Evolutionary conservation across 169 alveolate genomes (phyloP).

Genomic region (Plasmodium ovale): DNA sequence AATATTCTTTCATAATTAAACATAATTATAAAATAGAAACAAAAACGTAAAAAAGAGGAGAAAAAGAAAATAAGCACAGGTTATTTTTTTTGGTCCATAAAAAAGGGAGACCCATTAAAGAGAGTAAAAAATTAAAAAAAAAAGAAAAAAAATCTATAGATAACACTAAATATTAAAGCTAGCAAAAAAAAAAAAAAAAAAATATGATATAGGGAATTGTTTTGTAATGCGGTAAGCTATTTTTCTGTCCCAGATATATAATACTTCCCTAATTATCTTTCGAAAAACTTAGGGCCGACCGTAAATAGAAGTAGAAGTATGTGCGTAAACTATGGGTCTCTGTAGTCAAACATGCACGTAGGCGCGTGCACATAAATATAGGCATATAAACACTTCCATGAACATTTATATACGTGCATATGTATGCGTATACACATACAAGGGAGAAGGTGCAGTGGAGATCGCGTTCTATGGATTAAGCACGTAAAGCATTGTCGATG

Average conservation of each 20-base stretch:
- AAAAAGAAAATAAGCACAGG: neutral
- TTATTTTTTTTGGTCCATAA: neutral
- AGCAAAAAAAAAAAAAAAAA: too few relatives aligned
- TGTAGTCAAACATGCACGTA: too few relatives aligned
- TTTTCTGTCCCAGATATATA: neutral
- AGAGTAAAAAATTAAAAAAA: neutral
- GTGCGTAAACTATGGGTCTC: too few relatives aligned
- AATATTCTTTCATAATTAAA: conserved; percentile 74
- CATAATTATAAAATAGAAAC: conserved; percentile 68
- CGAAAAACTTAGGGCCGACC: neutral
- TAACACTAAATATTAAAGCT: neutral
- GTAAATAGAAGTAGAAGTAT: too few relatives aligned
- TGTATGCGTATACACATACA: neutral
- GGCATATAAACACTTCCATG: too few relatives aligned
- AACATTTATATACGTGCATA: neutral
- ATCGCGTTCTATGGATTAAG: neutral
- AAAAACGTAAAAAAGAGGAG: neutral
- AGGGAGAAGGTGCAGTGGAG: neutral
- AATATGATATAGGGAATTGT: conserved; percentile 8
- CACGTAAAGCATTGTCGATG: conserved; percentile 5
- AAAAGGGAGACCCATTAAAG: neutral
- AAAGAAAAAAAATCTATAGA: neutral
- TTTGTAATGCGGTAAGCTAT: conserved; percentile 3
- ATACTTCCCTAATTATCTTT: conserved; percentile 3
- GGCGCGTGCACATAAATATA: too few relatives aligned